Base-by-base conservation (phyloP, 2,329 filamentous ascomycete genomes). In the Parafenestella ontariensis region DNA sequence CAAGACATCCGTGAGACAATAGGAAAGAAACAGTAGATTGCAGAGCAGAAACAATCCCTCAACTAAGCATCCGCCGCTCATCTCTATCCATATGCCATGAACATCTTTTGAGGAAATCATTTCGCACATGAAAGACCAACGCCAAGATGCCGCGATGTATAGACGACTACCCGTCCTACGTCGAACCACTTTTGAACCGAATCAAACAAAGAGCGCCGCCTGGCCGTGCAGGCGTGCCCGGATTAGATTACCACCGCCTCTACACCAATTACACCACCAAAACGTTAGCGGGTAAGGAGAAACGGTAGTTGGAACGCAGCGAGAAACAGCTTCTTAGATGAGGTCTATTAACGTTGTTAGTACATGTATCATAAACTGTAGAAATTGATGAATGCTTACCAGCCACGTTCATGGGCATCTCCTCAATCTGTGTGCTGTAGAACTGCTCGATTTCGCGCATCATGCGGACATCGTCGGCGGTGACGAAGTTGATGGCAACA, bases 401-500 rank as follows among this genome's bases (percentile, higher is more conserved):
- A 76, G 85, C 85, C 79, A 89, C 87, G 81, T 89, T 89, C 95
- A 99, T 98, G 76, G 95, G 95, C 95, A 99, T 99, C 87, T 99
- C 95, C 84, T 99, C 95, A 70, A 99, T 98, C 85, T 99, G 95
- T 80, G 95, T 99, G 87, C 92, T 96, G 89, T 99, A 99, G 87
- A 98, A 99, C 84, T 97, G 92, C 82, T 99, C 95, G 73, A 99
- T 99, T 82, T 99, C 95, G 79, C 95, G 89, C 91, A 99, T 96
- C 91, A 99, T 98, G 81, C 94, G 92, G 75, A 99, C 95, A 82
- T 99, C 95, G 69, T 99, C 95, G 73, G 92, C 92, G 61, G 94
- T 98, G 79, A 99, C 95, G 79, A 99, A 99, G 91, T 99, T 99
- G 87, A 99, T 99, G 76, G 95, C 95, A 79, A 99, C 95, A 89